These are phyloP conservation scores for Colletotrichum karsti DNA, from an alignment of 2,329 filamentous ascomycete genomes.

Conservation along the genomic window DNA sequence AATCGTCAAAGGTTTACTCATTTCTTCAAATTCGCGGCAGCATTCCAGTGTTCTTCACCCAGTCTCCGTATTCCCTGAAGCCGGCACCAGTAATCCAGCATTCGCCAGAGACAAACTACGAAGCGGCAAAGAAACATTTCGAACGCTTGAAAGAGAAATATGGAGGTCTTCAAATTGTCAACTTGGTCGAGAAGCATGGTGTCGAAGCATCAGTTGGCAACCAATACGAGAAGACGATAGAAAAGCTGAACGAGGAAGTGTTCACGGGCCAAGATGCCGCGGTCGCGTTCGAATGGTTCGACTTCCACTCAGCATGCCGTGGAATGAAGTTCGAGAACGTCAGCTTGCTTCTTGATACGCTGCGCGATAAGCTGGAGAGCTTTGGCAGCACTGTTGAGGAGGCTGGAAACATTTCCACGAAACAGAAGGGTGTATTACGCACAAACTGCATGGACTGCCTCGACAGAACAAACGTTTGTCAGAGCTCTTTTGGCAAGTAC, in stretches of 20 bases:
- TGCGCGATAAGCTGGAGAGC: slow-evolving; percentile 73
- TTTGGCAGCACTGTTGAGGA: slow-evolving; percentile 75
- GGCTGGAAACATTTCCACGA: slow-evolving; percentile 49
- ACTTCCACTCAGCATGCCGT: slow-evolving; percentile 91
- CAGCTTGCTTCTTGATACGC: slow-evolving; percentile 75
- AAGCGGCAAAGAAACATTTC: slow-evolving; percentile 84
- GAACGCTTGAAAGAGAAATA: slow-evolving; percentile 74
- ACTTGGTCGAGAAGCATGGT: slow-evolving; percentile 88
- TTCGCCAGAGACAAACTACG: slow-evolving; percentile 79
- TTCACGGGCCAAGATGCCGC: slow-evolving; percentile 49
- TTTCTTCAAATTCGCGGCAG: slow-evolving; percentile 91
- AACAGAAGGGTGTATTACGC: slow-evolving; percentile 81
- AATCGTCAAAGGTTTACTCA: slow-evolving; percentile 73
- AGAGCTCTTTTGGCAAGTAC: slow-evolving; percentile 87
- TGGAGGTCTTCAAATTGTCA: slow-evolving; percentile 80
- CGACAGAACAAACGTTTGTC: slow-evolving; percentile 94
- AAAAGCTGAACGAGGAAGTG: slow-evolving; percentile 71
- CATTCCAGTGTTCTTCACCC: slow-evolving; percentile 94
- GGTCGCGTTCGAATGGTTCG: slow-evolving; percentile 92
- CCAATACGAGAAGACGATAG: slow-evolving; percentile 75
- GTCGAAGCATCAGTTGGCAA: slow-evolving; percentile 83
- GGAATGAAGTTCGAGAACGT: slow-evolving; percentile 99
- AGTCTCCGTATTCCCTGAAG: slow-evolving; percentile 93
- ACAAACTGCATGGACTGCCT: slow-evolving; percentile 99
- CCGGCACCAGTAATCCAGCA: slow-evolving; percentile 85